Evolutionary conservation across 768 basidiomycete genomes (phyloP), one percentile per base, ranked within the genome.

Genomic region (Tephrocybe rancida): DNA sequence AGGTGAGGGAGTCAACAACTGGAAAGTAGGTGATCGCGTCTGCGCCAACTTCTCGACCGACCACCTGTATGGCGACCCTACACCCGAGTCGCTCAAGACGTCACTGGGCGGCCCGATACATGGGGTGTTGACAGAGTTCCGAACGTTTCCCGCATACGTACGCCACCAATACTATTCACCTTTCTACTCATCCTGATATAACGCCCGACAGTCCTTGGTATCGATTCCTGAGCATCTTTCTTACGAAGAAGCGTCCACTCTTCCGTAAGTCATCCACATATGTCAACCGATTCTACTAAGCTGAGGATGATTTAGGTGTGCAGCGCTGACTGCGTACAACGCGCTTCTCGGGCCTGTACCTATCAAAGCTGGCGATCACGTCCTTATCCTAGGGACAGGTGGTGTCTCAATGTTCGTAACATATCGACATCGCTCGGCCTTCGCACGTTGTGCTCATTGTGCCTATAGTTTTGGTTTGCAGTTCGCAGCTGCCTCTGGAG

Each of bases 321-420:
- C 84, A 5, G 85, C 77, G 3, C 58, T 88, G 49, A 88, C 85
- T 0, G 84, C 87, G 0, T 88, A 86, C 70, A 85, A 81, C 55
- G 79, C 79, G 4, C 67, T 88, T 45, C 60, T 73, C 55, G 82
- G 84, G 2, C 71, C 73, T 0, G 65, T 67, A 5, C 76, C 80
- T 18, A 55, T 86, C 55, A 80, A 83, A 62, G 80, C 79, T 13
- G 86, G 86, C 14, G 83, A 86, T 55, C 74, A 72, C 18, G 81
- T 86, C 22, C 75, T 84, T 37, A 71, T 83, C 27, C 73, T 78
- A 18, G 82, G 83, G 26, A 83, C 81, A 0, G 83, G 83, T 1
- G 81, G 81, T 24, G 82, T 84, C 3, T 82, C 82, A 1, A 77
- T 79, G 77, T 81, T 52, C 38, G 73, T n/a, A n/a, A n/a, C n/a